Evolutionary conservation across 2,329 filamentous ascomycete species (phyloP), one percentile per base, ranked within the genome.

Genomic region (Cryphonectria radicalis): DNA sequence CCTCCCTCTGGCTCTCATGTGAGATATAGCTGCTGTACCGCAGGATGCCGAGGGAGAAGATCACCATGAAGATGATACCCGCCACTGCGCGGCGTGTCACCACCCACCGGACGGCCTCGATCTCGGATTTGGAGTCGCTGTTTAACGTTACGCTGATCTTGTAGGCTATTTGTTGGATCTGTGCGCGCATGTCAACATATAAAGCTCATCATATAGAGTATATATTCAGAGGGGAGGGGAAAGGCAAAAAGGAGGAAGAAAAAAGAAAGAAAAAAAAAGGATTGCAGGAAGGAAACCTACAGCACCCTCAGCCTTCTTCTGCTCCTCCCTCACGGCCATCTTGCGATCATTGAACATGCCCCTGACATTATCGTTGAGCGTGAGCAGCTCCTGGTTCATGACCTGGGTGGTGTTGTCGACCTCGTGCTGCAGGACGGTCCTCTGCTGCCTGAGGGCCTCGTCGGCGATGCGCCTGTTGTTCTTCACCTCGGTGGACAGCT

Each of bases 291-390:
- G 4, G 10, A 4, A 25, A 67, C 87, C 69, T 83, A 94, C 91
- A 76, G 91, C 91, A 66, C 92, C 93, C 78, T 98, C 95, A 78
- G 93, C 92, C 8, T 87, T 87, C 78, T 94, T 91, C 81, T 98
- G 94, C 80, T 98, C 93, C 80, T 95, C 93, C 69, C 94, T 86
- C 1, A 97, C 94, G 2, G 90, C 89, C 93, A 98, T 97, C 80
- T 95, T 96, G 60, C 97, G 90, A 79, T 99, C 95, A 78, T 98
- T 95, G 80, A 98, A 98, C 87, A 98, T 92, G 70, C 94, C 95
- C 79, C 95, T 94, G n/a, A 98, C 87, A 69, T 95, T 93, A 78
- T 99, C 95, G 76, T 93, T 96, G 72, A 98, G 84, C 46, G 89
- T 92, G 69, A 90, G 83, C 37, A 95, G 86, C 79, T 98, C 95